Conservation (phyloP, 225 moss, liverwort and hornwort species). For the Sphagnum contortum region DNA sequence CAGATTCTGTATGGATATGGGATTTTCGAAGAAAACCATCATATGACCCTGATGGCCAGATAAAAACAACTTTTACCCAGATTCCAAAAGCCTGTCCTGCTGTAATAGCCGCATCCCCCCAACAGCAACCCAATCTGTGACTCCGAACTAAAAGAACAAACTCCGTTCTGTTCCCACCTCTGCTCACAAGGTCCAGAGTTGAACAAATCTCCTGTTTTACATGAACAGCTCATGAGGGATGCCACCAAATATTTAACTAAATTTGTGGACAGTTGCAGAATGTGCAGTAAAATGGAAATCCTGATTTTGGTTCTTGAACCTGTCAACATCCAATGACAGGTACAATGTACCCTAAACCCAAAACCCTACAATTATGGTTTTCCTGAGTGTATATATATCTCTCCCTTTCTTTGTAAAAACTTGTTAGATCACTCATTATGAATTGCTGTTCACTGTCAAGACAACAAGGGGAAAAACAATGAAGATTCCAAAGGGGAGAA, state of each 20-base stretch:
- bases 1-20: neutral
- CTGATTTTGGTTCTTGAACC: too few species aligned
- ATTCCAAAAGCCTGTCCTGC: conserved; percentile 18
- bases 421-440: too few species aligned
- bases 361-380: too few species aligned
- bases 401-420: too few species aligned
- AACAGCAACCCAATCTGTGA: conserved; percentile 48
- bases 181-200: conserved; percentile 54
- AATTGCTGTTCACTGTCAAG: too few species aligned
- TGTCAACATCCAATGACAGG: too few species aligned
- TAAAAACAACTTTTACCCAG: conserved; percentile 40
- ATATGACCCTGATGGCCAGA: conserved; percentile 48
- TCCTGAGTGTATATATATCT: too few species aligned
- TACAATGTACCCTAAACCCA: too few species aligned
- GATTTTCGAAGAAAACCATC: conserved; percentile 1
- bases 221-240: neutral
- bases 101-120: conserved; percentile 56
- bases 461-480: neutral
- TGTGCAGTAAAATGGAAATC: neutral
- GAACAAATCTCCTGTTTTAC: conserved; percentile 30
- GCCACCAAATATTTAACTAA: neutral
- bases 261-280: conserved; percentile 9
- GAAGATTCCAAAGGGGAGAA: neutral
- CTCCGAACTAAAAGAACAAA: conserved; percentile 62
- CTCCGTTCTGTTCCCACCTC: conserved; percentile 26